Percentiles rank a stretch among this genome's conserved stretches.
Conservation (phyloP, 179 eudicot species). For the Beta macrorhiza region DNA sequence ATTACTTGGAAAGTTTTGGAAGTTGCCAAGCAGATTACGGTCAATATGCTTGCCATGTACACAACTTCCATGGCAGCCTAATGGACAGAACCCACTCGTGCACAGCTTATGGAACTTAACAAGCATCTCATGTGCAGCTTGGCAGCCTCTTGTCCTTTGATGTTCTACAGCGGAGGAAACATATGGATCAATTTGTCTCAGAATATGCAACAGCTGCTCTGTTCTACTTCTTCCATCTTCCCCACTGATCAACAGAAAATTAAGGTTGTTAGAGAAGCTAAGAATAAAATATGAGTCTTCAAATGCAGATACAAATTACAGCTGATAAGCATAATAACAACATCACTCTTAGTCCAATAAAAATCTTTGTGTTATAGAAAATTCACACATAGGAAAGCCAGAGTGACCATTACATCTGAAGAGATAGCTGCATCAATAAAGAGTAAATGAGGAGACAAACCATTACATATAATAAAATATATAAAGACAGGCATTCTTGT, state of each 20-base stretch:
- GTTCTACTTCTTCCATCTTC: slow-evolving; percentile 98
- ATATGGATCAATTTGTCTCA: slow-evolving; percentile 83
- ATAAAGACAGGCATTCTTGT: background rate
- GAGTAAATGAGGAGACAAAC: background rate
- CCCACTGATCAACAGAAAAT: slow-evolving; percentile 53
- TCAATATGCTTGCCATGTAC: slow-evolving; percentile 64
- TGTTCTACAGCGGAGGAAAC: slow-evolving; percentile 82
- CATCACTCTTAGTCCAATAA: background rate
- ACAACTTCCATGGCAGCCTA: slow-evolving; percentile 91
- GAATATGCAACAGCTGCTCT: slow-evolving; percentile 85
- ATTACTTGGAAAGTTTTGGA: slow-evolving; percentile 44
- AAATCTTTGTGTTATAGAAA: background rate
- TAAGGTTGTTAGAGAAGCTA: slow-evolving; percentile 19
- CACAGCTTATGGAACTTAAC: slow-evolving; percentile 76
- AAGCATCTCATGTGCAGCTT: slow-evolving; percentile 81
- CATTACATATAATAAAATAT: background rate
- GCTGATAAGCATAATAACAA: background rate
- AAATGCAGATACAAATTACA: background rate
- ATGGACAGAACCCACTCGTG: slow-evolving; percentile 70
- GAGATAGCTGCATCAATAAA: background rate
- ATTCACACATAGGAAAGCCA: background rate
- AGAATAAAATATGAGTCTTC: background rate
- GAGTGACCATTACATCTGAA: background rate
- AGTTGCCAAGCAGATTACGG: slow-evolving; percentile 38
- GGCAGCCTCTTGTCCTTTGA: slow-evolving; percentile 89